Evolutionary conservation across 345 rosid species (phyloP), one percentile per base, ranked within the genome.

Genomic region (Syzygium aromaticum): DNA sequence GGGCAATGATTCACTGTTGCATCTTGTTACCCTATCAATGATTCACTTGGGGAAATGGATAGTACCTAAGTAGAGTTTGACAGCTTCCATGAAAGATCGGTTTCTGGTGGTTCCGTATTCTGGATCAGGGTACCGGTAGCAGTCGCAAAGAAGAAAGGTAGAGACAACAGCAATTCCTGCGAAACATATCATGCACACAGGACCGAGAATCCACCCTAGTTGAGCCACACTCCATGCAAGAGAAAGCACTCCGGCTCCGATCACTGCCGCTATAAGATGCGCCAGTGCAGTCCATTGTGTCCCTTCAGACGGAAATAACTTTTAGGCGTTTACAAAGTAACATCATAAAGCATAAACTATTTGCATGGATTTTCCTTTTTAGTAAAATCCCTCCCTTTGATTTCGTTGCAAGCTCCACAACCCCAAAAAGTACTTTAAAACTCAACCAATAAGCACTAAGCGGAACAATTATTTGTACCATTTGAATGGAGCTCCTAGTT

Each of bases 151-250:
- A 57, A 95, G 93, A 86, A 19, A 78, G 7, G 92, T 86, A 25
- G 96, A 91, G 67, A 92, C 22, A 52, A 92, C 25, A 87, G 98
- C 90, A 61, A 94, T 78, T 6, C 87, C 92, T 2, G 98, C 94
- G 57, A 96, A 95, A 84, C 54, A 86, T 51, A 94, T 1, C 73
- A 94, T 84, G 85, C 88, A 82, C 16, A 89, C 25, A 17, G 98
- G 98, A 61, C 97, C 98, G 17, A 92, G 97, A 67, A 95, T 87
- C 98, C 98, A 96, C 4, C 98, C 98, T 1, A 95, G 93, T 86
- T 94, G 93, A 8, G 97, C 94, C 43, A 89, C 89, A 86, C 95
- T 91, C 98, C 98, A 96, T 17, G 97, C 94, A 13, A 96, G 93
- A 1, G 98, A 96, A 59, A 95, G 88, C 28, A 96, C 97, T 86